phyloP scores from a whole-genome alignment of 2,329 filamentous ascomycete species.

The Paracoccidioides brasiliensis region DNA sequence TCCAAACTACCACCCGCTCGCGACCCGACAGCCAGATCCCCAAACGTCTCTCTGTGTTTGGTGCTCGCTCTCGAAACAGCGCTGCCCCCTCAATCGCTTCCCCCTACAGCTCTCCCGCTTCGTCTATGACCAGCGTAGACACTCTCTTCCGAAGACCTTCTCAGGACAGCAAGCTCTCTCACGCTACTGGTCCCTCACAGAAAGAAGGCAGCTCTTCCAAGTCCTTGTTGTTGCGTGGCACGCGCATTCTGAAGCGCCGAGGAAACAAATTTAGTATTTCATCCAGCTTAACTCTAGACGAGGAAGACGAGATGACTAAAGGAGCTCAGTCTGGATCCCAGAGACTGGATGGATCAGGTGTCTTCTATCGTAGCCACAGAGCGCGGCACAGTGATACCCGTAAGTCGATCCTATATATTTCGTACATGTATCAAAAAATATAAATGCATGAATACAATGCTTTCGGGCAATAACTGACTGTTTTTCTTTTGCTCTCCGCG shows the following conservation, averaged over 20 bases:
- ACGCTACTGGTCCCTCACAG: conserved; percentile 18
- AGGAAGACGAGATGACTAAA: conserved; percentile 26
- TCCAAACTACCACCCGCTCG: conserved; percentile 3
- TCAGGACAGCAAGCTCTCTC: conserved; percentile 22
- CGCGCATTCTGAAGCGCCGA: conserved; percentile 35
- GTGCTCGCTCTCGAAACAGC: conserved; percentile 29
- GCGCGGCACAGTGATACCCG: conserved; percentile 22
- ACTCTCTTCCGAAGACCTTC: conserved; percentile 17
- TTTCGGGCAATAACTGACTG: not conserved
- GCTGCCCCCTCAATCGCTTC: conserved; percentile 40
- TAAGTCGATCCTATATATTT: conserved; percentile 17
- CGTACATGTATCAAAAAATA: not conserved
- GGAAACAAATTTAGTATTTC: conserved; percentile 35
- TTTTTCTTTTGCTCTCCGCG: conserved; percentile 1
- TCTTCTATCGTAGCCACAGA: conserved; percentile 23
- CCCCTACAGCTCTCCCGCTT: conserved; percentile 33
- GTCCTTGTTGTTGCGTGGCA: conserved; percentile 31
- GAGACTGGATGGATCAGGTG: conserved; percentile 21
- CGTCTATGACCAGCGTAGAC: conserved; percentile 28
- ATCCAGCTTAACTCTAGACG: conserved; percentile 23
- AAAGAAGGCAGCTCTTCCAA: conserved; percentile 27
- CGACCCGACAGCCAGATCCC: conserved; percentile 22
- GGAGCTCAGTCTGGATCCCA: conserved; percentile 7
- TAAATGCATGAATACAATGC: not conserved
- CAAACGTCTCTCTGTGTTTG: conserved; percentile 29